Percentiles rank a stretch among this genome's conserved stretches.
Conservation (phyloP, 139 green algal genomes). For the Chlamydomonas sphaeroides region DNA sequence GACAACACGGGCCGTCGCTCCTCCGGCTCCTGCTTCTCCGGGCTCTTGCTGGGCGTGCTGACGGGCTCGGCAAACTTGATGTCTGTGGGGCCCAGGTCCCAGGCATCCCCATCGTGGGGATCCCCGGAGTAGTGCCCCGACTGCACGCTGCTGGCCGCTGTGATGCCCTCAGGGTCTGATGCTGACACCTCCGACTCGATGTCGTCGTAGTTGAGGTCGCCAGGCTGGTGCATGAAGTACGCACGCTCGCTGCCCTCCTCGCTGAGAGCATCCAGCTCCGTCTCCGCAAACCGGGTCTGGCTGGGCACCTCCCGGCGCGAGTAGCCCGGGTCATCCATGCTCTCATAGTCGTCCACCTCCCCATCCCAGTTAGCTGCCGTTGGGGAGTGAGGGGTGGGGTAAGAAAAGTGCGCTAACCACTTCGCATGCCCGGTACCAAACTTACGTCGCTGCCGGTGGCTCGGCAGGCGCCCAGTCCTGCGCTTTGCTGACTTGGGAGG, state of each 20-base stretch:
- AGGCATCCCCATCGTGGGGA: conserved; percentile 47
- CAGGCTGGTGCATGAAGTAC: conserved; percentile 46
- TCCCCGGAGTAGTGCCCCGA: conserved; percentile 14
- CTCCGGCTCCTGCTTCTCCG: conserved; percentile 33
- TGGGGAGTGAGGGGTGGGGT: no score
- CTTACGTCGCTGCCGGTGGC: conserved; percentile 19
- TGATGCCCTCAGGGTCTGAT: conserved; percentile 22
- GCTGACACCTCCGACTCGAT: conserved; percentile 27
- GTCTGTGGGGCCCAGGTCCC: conserved; percentile 62
- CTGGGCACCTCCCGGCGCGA: conserved; percentile 53
- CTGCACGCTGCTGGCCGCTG: conserved; percentile 31
- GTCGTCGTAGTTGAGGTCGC: conserved; percentile 39
- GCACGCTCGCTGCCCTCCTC: conserved; percentile 48
- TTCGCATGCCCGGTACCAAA: neutral
- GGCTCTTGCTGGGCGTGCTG: conserved; percentile 56
- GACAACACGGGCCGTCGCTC: conserved; percentile 55
- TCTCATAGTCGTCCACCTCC: conserved; percentile 78
- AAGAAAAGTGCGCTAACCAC: no score
- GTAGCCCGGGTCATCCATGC: conserved; percentile 79
- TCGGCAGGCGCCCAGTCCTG: neutral
- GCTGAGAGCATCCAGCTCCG: conserved; percentile 60
- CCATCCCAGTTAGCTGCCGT: conserved; percentile 52
- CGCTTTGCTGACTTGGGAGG: neutral
- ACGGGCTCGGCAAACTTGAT: conserved; percentile 67
- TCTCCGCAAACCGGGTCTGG: conserved; percentile 65